Conservation (phyloP, 208 protist genomes). For the Trypanosoma lewisi region DNA sequence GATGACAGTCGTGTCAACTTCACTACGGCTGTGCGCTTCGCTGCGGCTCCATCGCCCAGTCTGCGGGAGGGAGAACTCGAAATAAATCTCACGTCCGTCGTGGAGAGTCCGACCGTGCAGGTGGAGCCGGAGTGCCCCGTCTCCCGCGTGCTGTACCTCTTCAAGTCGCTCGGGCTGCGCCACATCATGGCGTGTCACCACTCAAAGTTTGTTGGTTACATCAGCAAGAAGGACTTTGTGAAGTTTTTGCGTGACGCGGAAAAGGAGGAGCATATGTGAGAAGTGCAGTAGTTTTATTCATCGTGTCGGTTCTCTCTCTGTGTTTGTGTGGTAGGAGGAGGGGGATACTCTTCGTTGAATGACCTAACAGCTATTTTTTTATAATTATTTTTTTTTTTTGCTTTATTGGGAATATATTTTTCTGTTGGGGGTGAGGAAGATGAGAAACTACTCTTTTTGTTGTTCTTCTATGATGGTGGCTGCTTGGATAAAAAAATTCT, state of each 20-base stretch:
- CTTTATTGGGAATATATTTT: too few species aligned
- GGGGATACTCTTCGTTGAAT: too few species aligned
- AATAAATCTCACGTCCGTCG: conserved; percentile 48
- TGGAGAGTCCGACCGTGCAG: conserved; percentile 66
- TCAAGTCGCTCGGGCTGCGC: conserved; percentile 69
- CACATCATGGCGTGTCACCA: conserved; percentile 68
- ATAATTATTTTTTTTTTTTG: too few species aligned
- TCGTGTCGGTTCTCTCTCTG: too few species aligned
- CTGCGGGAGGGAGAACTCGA: conserved; percentile 30
- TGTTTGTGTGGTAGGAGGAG: too few species aligned
- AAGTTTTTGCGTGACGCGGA: conserved; percentile 67
- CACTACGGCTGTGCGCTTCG: conserved; percentile 48
- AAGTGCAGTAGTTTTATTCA: too few species aligned
- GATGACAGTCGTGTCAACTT: conserved; percentile 45
- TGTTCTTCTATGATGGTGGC: too few species aligned
- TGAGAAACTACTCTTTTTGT: too few species aligned
- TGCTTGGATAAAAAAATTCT: too few species aligned
- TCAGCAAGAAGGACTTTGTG: conserved; percentile 84
- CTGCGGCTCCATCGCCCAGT: conserved; percentile 25
- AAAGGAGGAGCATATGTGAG: conserved; percentile 55
- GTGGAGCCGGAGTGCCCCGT: conserved; percentile 71
- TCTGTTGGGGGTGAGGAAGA: too few species aligned
- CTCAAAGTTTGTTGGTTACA: conserved; percentile 62
- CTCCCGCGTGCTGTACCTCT: conserved; percentile 67
- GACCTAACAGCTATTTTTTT: too few species aligned